Base-by-base conservation (phyloP, 2,329 filamentous ascomycete genomes). In the Dendryphion nanum region DNA sequence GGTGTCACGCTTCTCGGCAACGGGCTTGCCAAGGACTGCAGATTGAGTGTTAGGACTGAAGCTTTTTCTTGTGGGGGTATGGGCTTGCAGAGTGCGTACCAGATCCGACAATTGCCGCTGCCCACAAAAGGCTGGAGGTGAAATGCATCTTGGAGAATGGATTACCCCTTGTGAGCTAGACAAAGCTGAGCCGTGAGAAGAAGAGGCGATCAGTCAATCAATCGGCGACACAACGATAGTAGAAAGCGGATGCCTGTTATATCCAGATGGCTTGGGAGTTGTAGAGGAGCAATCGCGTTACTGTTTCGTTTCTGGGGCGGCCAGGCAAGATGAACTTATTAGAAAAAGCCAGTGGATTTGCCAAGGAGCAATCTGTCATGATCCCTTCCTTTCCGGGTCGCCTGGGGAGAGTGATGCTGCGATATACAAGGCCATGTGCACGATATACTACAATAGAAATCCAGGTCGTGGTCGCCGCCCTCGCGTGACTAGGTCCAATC, bases 311-410 rank as follows among this genome's bases (percentile, higher is more conserved):
- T 33, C 37, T 28, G 30, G 23, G 23, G 43, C 44, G 48, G n/a
- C n/a, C n/a, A 43, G 48, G 48, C 40, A 36, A 42, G 43, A 44
- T 47, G 44, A 48, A 41, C 40, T 45, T 54, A 51, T 55, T 57
- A 54, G 49, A 43, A 49, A 37, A 15, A 29, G 38, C n/a, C n/a
- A n/a, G 23, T 26, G 33, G 42, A 36, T 17, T 32, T 38, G 58
- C 55, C 54, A 62, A 59, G 57, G 16, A 32, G n/a, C 44, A 44
- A 45, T 51, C 35, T 47, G 39, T 47, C 48, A 51, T 48, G 50
- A 50, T 44, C 50, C 33, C 37, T 42, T 46, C n/a, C 33, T 43
- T 47, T 48, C 55, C 47, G 41, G 47, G 48, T 53, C 45, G 38
- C 36, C 40, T 40, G 41, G n/a, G n/a, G n/a, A n/a, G 43, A 50